These are phyloP conservation scores for Schizopora paradoxa DNA, from an alignment of 1,284 basidiomycete genomes.

Conservation along the genomic window DNA sequence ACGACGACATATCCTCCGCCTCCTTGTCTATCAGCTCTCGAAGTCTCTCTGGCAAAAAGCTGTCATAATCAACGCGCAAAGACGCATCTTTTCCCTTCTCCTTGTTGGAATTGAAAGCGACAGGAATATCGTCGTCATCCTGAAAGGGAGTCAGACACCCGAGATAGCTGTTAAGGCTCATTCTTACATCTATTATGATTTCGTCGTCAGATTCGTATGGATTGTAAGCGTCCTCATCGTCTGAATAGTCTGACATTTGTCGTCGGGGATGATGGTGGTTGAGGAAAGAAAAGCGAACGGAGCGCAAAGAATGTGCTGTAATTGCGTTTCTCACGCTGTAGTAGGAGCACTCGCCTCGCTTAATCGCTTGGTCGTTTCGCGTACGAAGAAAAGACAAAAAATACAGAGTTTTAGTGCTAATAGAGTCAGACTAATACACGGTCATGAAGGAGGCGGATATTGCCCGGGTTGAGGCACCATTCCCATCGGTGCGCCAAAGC, in stretches of 20 bases:
- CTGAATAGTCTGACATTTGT: slow-evolving; percentile 31
- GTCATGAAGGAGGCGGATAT: too few species aligned
- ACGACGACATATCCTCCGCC: slow-evolving; percentile 40
- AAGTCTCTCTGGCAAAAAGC: slow-evolving; percentile 36
- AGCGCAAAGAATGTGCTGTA: too few species aligned
- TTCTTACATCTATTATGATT: slow-evolving; percentile 24
- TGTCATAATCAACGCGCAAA: slow-evolving; percentile 28
- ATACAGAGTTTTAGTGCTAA: too few species aligned
- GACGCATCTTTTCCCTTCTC: slow-evolving; percentile 28
- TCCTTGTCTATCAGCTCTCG: slow-evolving; percentile 41
- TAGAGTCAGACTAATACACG: too few species aligned
- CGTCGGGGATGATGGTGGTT: too few species aligned
- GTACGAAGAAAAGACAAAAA: too few species aligned
- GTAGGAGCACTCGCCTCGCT: too few species aligned
- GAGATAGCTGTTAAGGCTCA: not conserved
- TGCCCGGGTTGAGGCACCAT: too few species aligned
- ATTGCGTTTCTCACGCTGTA: too few species aligned
- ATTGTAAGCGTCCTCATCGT: slow-evolving; percentile 23
- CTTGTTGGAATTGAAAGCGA: slow-evolving; percentile 17
- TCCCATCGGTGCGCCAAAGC: slow-evolving; percentile 35
- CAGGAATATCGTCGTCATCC: slow-evolving; percentile 28
- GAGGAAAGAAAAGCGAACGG: too few species aligned
- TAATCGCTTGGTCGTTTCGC: too few species aligned
- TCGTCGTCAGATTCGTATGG: slow-evolving; percentile 28
- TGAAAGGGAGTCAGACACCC: not conserved